Conservation (phyloP, 306 rosid genomes). For the Dryas drummondii region DNA sequence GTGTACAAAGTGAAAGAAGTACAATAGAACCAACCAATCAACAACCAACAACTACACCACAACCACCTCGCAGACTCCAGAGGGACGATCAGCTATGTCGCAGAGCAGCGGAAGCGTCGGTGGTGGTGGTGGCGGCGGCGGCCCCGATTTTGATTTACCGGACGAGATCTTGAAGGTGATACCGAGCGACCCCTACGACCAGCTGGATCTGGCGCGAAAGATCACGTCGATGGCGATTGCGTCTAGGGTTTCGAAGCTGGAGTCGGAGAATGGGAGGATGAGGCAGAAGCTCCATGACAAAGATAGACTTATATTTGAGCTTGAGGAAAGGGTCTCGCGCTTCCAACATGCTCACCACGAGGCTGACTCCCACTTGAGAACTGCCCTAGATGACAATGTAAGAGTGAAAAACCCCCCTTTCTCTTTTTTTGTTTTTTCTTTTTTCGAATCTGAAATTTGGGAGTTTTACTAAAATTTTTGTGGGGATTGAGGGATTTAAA, state of each 20-base stretch:
- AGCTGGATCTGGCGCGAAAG: conserved; percentile 93
- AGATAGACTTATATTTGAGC: conserved; percentile 50
- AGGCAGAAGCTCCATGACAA: conserved; percentile 60
- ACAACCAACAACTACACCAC: not conserved
- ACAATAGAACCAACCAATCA: not conserved
- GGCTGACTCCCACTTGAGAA: conserved; percentile 50
- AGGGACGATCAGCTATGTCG: conserved; percentile 36
- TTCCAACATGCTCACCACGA: conserved; percentile 52
- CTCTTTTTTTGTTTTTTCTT: not conserved
- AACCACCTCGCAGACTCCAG: not conserved
- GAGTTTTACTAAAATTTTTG: not conserved
- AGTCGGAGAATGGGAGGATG: conserved; percentile 55
- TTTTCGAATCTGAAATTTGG: not conserved
- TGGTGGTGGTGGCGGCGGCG: conserved; percentile 18
- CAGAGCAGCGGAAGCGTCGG: conserved; percentile 23
- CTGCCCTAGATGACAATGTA: conserved; percentile 65
- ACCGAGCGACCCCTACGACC: conserved; percentile 84
- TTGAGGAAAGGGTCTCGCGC: conserved; percentile 50
- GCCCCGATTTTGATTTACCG: conserved; percentile 56
- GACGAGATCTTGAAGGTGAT: conserved; percentile 71
- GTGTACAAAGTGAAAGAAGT: conserved; percentile 2
- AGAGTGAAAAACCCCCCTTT: not conserved
- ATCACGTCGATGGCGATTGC: conserved; percentile 95
- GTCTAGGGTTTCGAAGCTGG: conserved; percentile 74
- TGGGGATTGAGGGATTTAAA: not conserved